Base-by-base conservation (phyloP, 2,329 filamentous ascomycete species). In the Ceratocystis variospora region DNA sequence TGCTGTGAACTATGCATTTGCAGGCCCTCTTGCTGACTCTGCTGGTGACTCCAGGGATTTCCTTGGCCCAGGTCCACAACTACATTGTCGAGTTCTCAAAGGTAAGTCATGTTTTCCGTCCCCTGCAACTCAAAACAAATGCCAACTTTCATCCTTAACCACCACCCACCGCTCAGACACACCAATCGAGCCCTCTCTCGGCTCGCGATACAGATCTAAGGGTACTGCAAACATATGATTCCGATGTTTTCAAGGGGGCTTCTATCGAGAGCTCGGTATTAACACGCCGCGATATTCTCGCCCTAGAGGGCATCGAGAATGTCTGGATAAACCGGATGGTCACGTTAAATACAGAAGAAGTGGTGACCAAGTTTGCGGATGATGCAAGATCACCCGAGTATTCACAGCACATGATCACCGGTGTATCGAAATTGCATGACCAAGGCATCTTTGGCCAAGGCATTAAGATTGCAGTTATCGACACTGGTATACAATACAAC, bases 181-280 rank as follows among this genome's bases (percentile, higher is more conserved):
- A 50, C 6, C 53, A 65, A 28, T 46, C 57, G 7, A 65, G 22
- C 19, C 44, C 37, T 17, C 55, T 65, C 1, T 2, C 15, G 17
- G 44, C 37, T 12, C 64, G 64, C 2, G 28, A 50, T 44, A 19
- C 28, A 2, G 31, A 19, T 25, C 17, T 65, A 12, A 61, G 55
- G 15, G 45, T 65, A 5, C 33, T 46, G 10, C 55, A 55, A 37
- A 65, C 64, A 48, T 65, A 48, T 68, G 80, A 76, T 70, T 75
- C 77, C 69, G 64, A 65, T 33, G 74, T 83, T 25, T 83, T 83
- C 76, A 80, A 79, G 70, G 81, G 81, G 62, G 77, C 77, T 1
- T 82, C 81, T 1, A 77, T 83, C 68, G 77, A 80, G 70, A 77
- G 83, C 71, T 73, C 79, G 63, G 75, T 82, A 65, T 61, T 76